Base-by-base conservation (phyloP, 73 alveolate genomes). In the Tetrahymena malaccensis region DNA sequence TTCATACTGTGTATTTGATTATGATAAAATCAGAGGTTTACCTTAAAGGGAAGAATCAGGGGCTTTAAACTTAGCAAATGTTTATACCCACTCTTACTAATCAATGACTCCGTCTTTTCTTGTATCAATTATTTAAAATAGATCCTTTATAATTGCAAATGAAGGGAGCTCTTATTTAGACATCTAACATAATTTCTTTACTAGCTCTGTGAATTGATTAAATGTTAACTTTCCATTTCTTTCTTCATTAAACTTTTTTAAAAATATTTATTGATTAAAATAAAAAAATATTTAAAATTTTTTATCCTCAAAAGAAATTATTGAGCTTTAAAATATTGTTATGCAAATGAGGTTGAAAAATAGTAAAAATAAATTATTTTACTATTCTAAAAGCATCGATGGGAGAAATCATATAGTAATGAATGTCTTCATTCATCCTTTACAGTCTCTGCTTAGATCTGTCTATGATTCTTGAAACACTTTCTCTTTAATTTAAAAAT, bases 71-170 rank as follows among this genome's bases (percentile, higher is more conserved):
- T 57, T 57, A 33, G 44, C 70, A 56, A 96, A 96, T 37, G 96
- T 96, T 89, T 96, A 50, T 15, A 95, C 37, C 97, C 97, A 96
- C 40, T 96, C 97, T 34, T 38, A 43, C 43, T 43, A 33, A 85
- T 96, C 97, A 7, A 96, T 96, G 1, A 96, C 40, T 84, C 97
- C 97, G 34, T 96, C 97, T 40, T 94, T 94, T 34, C 96, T 96
- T 17, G 95, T 94, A 38, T 96, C 97, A 34, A 96, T 96, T n/a
- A 85, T 43, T 35, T 96, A 96, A 89, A 96, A 96, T 22, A 96
- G 16, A 57, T 96, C 97, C 89, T 94, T 94, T 10, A 96, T 85
- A 56, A 96, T 96, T 2, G 97, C 95, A 43, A 93, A 96, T 40
- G 93, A 43, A 40, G 96, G 96, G 2, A 94, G 96, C 8, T 94